Evolutionary conservation across 768 basidiomycete species (phyloP).

Genomic region (Thelephora aurantiotincta): DNA sequence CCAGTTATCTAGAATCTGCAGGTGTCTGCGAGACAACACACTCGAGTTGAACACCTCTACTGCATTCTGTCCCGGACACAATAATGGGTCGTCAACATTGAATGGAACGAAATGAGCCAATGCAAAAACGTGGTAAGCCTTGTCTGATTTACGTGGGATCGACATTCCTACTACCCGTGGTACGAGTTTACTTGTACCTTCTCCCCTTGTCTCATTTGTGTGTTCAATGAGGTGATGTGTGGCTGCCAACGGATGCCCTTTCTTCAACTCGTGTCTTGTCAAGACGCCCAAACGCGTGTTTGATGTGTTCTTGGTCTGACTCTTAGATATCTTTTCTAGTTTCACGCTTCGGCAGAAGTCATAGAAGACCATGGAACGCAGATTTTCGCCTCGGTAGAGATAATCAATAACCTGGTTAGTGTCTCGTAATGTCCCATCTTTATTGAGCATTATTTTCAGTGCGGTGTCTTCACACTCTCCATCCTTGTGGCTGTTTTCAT

Average conservation of each 20-base stretch:
- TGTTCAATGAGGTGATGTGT: constrained; percentile 9
- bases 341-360: constrained; percentile 13
- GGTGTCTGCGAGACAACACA: neutral
- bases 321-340: constrained; percentile 3
- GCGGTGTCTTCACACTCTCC: neutral
- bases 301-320: neutral
- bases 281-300: neutral
- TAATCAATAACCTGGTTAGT: constrained; percentile 18
- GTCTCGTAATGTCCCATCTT: constrained; percentile 6
- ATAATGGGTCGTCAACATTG: neutral
- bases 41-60: neutral
- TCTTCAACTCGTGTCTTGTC: neutral
- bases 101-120: constrained; percentile 8
- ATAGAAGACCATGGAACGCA: constrained; percentile 14
- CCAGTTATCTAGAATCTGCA: constrained; percentile 17
- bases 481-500: neutral
- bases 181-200: neutral
- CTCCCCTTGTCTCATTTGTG: neutral
- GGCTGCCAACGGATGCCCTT: neutral
- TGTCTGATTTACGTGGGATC: constrained; percentile 4
- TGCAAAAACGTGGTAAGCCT: constrained; percentile 7
- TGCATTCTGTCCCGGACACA: constrained; percentile 4
- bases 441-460: no score
- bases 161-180: constrained; percentile 9
- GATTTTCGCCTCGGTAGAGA: constrained; percentile 5